Evolutionary conservation across 495 filamentous ascomycete genomes (phyloP).

Genomic region (Collariella sp.): DNA sequence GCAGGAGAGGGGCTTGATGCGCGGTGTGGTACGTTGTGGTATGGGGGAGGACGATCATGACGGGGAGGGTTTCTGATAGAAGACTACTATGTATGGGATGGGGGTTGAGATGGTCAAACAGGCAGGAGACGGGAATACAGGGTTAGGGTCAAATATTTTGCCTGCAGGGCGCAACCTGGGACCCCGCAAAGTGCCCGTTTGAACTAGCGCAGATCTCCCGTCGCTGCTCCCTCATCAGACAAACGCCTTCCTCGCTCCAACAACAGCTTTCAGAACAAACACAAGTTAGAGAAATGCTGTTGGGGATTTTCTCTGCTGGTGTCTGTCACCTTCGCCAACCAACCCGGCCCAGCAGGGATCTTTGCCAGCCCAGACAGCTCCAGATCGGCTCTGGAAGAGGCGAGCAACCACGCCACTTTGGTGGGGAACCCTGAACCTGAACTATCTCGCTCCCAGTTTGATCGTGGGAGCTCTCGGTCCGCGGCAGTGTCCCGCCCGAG

Average conservation of each 20-base stretch:
- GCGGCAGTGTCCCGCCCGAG: neutral
- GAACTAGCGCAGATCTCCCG: neutral
- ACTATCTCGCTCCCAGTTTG: too few relatives aligned
- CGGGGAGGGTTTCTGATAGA: slow-evolving; percentile 56
- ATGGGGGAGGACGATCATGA: slow-evolving; percentile 61
- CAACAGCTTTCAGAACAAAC: neutral
- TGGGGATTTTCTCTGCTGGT: neutral
- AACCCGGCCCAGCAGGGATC: neutral
- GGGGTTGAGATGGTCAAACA: too few relatives aligned
- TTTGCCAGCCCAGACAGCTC: neutral
- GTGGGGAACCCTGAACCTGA: neutral
- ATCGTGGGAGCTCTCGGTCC: neutral
- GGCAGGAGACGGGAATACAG: too few relatives aligned
- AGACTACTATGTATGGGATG: neutral
- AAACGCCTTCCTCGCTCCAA: neutral
- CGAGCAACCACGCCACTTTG: neutral
- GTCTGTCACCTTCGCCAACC: neutral
- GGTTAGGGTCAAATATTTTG: neutral
- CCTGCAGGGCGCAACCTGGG: neutral
- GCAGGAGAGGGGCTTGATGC: slow-evolving; percentile 67
- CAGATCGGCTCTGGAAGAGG: neutral
- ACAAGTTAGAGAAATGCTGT: neutral
- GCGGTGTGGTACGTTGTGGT: slow-evolving; percentile 67
- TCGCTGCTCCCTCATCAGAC: neutral
- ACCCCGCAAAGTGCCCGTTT: neutral